Conservation (phyloP, 169 alveolate species). For the Cystoisospora suis region DNA sequence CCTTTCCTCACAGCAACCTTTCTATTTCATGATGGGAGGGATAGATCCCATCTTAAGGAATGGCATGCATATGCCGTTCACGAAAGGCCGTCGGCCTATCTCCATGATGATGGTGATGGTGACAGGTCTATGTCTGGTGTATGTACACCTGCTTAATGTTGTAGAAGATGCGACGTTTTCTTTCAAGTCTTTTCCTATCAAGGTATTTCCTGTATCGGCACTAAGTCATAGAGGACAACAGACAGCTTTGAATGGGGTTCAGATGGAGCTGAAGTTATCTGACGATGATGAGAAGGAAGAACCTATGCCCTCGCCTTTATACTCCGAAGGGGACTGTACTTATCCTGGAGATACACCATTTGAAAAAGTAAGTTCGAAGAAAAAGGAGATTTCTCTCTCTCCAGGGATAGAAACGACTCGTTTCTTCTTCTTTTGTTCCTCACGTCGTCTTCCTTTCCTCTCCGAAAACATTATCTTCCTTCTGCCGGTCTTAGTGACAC, state of each 20-base stretch:
- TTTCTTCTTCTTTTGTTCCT: too few species aligned
- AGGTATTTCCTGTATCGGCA: too few species aligned
- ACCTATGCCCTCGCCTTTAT: too few species aligned
- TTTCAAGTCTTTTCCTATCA: too few species aligned
- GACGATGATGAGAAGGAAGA: too few species aligned
- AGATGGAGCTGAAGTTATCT: too few species aligned
- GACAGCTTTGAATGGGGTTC: too few species aligned
- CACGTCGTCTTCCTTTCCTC: too few species aligned
- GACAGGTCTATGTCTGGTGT: neutral
- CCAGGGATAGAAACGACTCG: neutral
- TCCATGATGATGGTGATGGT: neutral
- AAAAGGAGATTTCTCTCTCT: neutral
- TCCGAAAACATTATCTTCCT: neutral
- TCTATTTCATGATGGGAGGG: neutral
- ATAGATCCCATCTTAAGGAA: neutral
- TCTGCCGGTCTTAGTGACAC: neutral
- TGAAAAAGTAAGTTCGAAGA: slow-evolving; percentile 1
- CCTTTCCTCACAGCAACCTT: neutral
- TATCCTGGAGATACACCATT: neutral
- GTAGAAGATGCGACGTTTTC: too few species aligned
- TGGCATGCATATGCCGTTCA: neutral
- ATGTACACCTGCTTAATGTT: neutral
- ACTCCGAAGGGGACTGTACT: neutral
- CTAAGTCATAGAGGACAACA: too few species aligned
- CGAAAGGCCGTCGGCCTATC: neutral